Evolutionary conservation across 2,329 filamentous ascomycete species (phyloP).

Genomic region (Aspergillus alliaceus): DNA sequence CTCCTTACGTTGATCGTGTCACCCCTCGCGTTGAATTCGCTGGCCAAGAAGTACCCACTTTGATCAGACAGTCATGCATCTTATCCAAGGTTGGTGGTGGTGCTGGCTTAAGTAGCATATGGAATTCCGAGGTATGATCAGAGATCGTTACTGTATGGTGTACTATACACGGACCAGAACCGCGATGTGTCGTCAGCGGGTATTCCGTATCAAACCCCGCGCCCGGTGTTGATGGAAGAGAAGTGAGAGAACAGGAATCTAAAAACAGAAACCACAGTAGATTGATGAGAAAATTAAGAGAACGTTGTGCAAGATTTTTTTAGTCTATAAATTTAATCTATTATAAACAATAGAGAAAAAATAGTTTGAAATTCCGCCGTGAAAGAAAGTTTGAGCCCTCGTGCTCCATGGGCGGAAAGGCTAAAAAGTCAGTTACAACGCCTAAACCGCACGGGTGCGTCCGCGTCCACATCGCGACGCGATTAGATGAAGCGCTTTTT

Average conservation of each 20-base stretch:
- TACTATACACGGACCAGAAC: background rate
- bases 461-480: conserved; percentile 36
- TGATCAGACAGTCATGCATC: background rate
- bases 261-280: too few relatives aligned
- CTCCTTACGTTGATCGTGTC: background rate
- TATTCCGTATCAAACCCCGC: background rate
- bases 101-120: background rate
- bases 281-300: too few relatives aligned
- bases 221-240: background rate
- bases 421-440: conserved; percentile 1
- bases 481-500: conserved; percentile 23
- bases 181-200: background rate
- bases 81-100: background rate
- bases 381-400: background rate
- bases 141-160: background rate
- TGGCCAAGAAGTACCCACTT: background rate
- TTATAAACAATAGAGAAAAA: background rate
- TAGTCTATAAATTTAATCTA: too few relatives aligned
- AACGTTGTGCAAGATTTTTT: too few relatives aligned
- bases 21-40: background rate
- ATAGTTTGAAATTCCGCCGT: background rate
- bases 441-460: conserved; percentile 11
- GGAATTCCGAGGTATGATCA: background rate
- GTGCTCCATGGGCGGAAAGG: background rate
- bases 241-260: too few relatives aligned